phyloP scores from a whole-genome alignment of 345 rosid genomes.

The Punica granatum region DNA sequence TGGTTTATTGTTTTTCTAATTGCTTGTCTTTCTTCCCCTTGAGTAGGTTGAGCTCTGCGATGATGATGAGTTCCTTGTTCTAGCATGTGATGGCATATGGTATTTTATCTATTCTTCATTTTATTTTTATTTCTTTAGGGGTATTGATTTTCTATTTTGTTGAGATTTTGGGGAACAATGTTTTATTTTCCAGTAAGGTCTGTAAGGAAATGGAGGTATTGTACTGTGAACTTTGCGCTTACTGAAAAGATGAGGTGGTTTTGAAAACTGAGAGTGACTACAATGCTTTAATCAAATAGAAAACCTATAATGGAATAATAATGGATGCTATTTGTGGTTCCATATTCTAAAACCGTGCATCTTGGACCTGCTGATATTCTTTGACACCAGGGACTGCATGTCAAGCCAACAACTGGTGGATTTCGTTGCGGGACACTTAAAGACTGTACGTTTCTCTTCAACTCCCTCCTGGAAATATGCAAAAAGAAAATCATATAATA shows the following conservation, averaged over 20 bases:
- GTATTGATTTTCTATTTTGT: conserved; percentile 1
- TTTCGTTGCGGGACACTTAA: conserved; percentile 69
- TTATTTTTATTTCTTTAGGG: not conserved
- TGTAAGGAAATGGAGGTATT: not conserved
- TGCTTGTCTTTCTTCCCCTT: conserved; percentile 5
- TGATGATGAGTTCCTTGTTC: conserved; percentile 84
- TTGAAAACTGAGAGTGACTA: not conserved
- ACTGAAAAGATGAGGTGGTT: not conserved
- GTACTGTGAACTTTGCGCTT: not conserved
- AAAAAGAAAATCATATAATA: not conserved
- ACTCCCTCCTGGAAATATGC: not conserved
- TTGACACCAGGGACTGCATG: conserved; percentile 79
- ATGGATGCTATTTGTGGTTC: not conserved
- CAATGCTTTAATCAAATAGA: not conserved
- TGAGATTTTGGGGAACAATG: not conserved
- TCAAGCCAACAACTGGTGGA: conserved; percentile 93
- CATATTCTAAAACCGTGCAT: no score
- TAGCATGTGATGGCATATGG: conserved; percentile 99
- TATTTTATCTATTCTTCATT: conserved; percentile 13
- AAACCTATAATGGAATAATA: not conserved
- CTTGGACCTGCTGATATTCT: no score
- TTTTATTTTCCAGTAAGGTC: not conserved
- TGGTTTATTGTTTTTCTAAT: not conserved
- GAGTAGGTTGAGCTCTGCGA: conserved; percentile 84
- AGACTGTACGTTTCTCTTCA: conserved; percentile 30